A percentile compares a stretch with the other conserved stretches of the same genome.
Evolutionary conservation across 2,329 filamentous ascomycete species (phyloP).

Genomic region (Paracoccidioides lutzii): DNA sequence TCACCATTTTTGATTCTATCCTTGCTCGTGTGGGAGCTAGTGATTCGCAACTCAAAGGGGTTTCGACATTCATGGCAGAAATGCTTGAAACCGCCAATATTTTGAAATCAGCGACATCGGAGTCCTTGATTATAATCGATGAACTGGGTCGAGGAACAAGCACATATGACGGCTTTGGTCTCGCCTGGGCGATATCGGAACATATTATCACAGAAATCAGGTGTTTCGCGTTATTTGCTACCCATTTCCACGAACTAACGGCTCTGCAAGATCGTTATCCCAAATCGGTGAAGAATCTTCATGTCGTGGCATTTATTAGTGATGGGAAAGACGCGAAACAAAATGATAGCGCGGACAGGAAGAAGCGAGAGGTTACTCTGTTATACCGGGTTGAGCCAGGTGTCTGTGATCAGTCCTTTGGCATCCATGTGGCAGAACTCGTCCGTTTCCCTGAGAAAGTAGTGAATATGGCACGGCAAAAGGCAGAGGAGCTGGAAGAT

Average conservation of each 20-base stretch:
- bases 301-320: slow-evolving; percentile 86
- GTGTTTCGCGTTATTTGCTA: slow-evolving; percentile 89
- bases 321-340: slow-evolving; percentile 37
- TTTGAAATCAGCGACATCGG: slow-evolving; percentile 85
- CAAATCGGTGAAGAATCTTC: slow-evolving; percentile 73
- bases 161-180: slow-evolving; percentile 94
- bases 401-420: slow-evolving; percentile 93
- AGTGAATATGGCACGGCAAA: slow-evolving; percentile 96
- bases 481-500: slow-evolving; percentile 95
- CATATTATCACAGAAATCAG: slow-evolving; percentile 93
- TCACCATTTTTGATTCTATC: slow-evolving; percentile 94
- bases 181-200: slow-evolving; percentile 98
- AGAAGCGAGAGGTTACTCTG: slow-evolving; percentile 73
- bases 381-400: slow-evolving; percentile 94
- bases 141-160: slow-evolving; percentile 93
- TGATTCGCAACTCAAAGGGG: slow-evolving; percentile 93
- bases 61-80: slow-evolving; percentile 98
- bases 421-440: slow-evolving; percentile 94
- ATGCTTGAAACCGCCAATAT: slow-evolving; percentile 99
- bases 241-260: slow-evolving; percentile 95
- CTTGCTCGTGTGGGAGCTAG: slow-evolving; percentile 90
- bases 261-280: slow-evolving; percentile 75
- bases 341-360: slow-evolving; percentile 36
- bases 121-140: slow-evolving; percentile 96
- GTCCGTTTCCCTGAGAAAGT: slow-evolving; percentile 96